These are phyloP conservation scores for Calonectria fujianensis DNA, from an alignment of 2,329 filamentous ascomycete genomes.

Conservation along the genomic window DNA sequence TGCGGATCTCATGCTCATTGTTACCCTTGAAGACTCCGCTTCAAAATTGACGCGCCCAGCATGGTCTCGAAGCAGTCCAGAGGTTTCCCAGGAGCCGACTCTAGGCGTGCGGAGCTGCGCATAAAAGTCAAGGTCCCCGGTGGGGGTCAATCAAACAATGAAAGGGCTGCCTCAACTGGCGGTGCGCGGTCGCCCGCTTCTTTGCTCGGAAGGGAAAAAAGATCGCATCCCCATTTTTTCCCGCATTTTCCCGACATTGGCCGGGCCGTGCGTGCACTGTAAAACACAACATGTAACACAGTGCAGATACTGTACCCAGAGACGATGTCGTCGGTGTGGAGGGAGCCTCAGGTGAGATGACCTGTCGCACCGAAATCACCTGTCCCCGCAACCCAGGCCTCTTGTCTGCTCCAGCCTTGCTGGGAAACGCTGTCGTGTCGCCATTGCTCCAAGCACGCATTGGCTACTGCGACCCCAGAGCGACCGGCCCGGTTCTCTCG, in stretches of 20 bases:
- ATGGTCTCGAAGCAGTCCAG: constrained; percentile 6
- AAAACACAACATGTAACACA: constrained; percentile 18
- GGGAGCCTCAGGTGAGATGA: constrained; percentile 52
- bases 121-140: constrained; percentile 29
- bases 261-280: constrained; percentile 51
- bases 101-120: constrained; percentile 31
- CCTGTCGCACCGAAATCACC: constrained; percentile 50
- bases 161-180: constrained; percentile 26
- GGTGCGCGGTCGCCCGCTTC: constrained; percentile 13
- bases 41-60: constrained; percentile 29
- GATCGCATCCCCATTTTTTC: constrained; percentile 45
- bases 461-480: constrained; percentile 27
- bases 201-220: constrained; percentile 16
- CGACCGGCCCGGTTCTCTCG: constrained; percentile 41
- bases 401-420: constrained; percentile 26
- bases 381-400: constrained; percentile 44
- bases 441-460: constrained; percentile 39
- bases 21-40: constrained; percentile 25
- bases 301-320: constrained; percentile 39
- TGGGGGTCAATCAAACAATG: constrained; percentile 36
- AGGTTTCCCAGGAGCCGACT: constrained; percentile 19
- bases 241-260: constrained; percentile 50
- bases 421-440: constrained; percentile 28
- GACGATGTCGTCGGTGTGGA: constrained; percentile 44
- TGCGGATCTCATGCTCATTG: constrained; percentile 19